These are phyloP conservation scores for Erodium maritimum DNA, from an alignment of 345 rosid species.

Conservation along the genomic window DNA sequence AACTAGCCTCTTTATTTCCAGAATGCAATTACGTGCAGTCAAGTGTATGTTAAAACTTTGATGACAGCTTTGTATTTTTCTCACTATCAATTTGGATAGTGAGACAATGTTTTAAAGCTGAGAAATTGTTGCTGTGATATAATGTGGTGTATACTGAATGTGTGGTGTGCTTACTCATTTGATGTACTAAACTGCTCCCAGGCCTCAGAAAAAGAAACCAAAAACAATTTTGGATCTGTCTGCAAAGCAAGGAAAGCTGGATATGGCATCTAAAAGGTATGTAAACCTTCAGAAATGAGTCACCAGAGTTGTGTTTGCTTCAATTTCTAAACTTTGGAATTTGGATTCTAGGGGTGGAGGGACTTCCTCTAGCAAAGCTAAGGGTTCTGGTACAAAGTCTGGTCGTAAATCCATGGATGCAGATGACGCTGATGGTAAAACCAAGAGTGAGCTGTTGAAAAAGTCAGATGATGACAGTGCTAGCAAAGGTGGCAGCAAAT, in stretches of 20 bases:
- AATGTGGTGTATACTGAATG: neutral
- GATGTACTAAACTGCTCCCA: slow-evolving; percentile 15
- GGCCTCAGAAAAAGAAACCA: slow-evolving; percentile 57
- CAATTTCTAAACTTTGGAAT: slow-evolving; percentile 3
- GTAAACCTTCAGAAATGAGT: slow-evolving; percentile 6
- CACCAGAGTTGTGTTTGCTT: neutral
- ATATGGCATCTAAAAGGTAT: slow-evolving; percentile 46
- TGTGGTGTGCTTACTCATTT: neutral
- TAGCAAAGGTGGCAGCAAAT: neutral
- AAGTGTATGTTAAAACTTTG: too few relatives aligned
- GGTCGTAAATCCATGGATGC: slow-evolving; percentile 20
- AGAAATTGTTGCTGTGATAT: neutral
- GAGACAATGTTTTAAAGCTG: neutral
- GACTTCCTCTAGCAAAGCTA: slow-evolving; percentile 55
- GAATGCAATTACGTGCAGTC: neutral
- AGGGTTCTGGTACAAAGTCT: slow-evolving; percentile 14
- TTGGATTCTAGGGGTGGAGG: slow-evolving; percentile 41
- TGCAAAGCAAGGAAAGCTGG: slow-evolving; percentile 23
- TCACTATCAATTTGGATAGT: neutral
- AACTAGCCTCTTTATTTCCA: neutral
- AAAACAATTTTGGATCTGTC: slow-evolving; percentile 30
- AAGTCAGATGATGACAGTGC: slow-evolving; percentile 13
- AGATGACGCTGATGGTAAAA: slow-evolving; percentile 6
- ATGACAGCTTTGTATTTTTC: too few relatives aligned
- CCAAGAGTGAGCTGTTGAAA: slow-evolving; percentile 11